These are phyloP conservation scores for Wickerhamomyces sp. DNA, from an alignment of 1,139 yeast species.

Conservation along the genomic window DNA sequence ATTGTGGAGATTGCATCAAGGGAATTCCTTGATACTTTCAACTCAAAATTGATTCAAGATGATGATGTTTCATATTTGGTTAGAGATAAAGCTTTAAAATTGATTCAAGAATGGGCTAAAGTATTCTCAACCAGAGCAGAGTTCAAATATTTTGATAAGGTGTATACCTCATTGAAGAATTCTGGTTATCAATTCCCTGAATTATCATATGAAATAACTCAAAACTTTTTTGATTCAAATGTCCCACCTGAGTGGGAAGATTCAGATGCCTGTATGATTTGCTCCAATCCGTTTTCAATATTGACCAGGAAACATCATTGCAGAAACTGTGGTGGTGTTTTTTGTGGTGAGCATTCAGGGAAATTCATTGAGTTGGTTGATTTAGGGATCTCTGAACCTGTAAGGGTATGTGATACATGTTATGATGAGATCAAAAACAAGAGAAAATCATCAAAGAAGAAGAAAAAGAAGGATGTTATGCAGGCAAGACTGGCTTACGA, in stretches of 20 bases:
- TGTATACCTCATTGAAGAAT: slow-evolving; percentile 52
- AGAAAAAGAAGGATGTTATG: slow-evolving; percentile 22
- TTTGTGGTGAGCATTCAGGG: slow-evolving; percentile 77
- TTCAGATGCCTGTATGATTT: slow-evolving; percentile 91
- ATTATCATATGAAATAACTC: slow-evolving; percentile 16
- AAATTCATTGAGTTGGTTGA: slow-evolving; percentile 69
- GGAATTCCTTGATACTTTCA: slow-evolving; percentile 79
- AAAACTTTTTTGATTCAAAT: slow-evolving; percentile 72
- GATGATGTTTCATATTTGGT: slow-evolving; percentile 43
- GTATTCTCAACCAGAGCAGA: slow-evolving; percentile 70
- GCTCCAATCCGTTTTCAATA: slow-evolving; percentile 75
- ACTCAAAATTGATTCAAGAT: slow-evolving; percentile 31
- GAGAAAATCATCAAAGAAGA: slow-evolving; percentile 25
- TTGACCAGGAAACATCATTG: slow-evolving; percentile 94
- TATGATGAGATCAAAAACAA: slow-evolving; percentile 48
- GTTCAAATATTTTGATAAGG: slow-evolving; percentile 57
- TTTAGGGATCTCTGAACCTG: slow-evolving; percentile 83
- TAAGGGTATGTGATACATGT: slow-evolving; percentile 92
- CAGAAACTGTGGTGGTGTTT: slow-evolving; percentile 95
- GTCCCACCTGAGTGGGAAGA: slow-evolving; percentile 99
- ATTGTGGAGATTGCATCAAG: slow-evolving; percentile 73
- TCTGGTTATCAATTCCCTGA: slow-evolving; percentile 69
- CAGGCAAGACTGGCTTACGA: slow-evolving; percentile 23
- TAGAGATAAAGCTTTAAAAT: slow-evolving; percentile 51
- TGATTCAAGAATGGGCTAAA: slow-evolving; percentile 73